phyloP scores from a whole-genome alignment of 1,284 basidiomycete genomes.

The Leucocoprinus gongylophorus region DNA sequence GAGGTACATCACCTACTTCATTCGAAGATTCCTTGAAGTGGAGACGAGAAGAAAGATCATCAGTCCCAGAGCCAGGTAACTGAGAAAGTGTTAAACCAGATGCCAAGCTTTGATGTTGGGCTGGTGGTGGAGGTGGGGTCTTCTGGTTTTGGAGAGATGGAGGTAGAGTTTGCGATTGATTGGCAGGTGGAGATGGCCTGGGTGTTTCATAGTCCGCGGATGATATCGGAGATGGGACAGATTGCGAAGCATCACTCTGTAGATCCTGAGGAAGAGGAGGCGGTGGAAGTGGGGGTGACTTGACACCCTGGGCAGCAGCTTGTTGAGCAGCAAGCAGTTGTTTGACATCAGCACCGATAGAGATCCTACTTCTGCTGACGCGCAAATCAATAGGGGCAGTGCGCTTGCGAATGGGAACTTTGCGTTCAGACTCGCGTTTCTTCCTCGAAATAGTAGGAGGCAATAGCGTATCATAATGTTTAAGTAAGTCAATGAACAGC shows the following conservation, averaged over 20 bases:
- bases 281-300: conserved; percentile 36
- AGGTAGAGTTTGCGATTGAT: conserved; percentile 14
- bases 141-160: conserved; percentile 19
- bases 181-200: conserved; percentile 19
- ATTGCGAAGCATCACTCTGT: conserved; percentile 16
- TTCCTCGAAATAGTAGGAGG: conserved; percentile 79
- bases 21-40: conserved; percentile 46
- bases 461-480: conserved; percentile 69
- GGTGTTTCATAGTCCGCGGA: conserved; percentile 19
- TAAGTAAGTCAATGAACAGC: conserved; percentile 79
- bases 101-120: conserved; percentile 2
- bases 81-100: conserved; percentile 15
- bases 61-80: conserved; percentile 24
- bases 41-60: conserved; percentile 39
- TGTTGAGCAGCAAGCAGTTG: conserved; percentile 75
- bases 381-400: conserved; percentile 88
- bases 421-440: conserved; percentile 79
- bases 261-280: conserved; percentile 21
- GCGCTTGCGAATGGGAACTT: conserved; percentile 75
- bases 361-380: conserved; percentile 61
- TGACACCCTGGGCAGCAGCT: conserved; percentile 37
- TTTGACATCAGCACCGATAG: conserved; percentile 72
- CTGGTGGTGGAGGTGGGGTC: conserved; percentile 28
- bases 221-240: conserved; percentile 22
- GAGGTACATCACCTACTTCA: conserved; percentile 40